phyloP scores from a whole-genome alignment of 306 rosid genomes.

The Castanea crenata region DNA sequence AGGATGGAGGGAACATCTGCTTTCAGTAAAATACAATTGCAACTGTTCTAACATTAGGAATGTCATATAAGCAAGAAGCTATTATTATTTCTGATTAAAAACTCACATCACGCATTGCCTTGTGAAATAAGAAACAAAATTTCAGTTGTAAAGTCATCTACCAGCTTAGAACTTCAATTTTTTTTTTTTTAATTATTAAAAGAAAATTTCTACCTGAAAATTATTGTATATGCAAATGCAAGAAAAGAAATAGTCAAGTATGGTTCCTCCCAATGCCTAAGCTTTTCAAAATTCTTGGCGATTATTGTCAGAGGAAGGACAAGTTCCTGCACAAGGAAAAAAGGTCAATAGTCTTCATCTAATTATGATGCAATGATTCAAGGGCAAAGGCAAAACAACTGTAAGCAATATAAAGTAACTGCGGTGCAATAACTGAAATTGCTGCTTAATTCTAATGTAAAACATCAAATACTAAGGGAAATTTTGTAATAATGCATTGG shows the following conservation, averaged over 20 bases:
- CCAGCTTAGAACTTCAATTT: neutral
- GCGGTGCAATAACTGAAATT: neutral
- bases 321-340: constrained; percentile 69
- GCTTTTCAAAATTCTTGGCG: constrained; percentile 60
- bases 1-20: neutral
- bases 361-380: constrained; percentile 6
- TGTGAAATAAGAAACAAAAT: neutral
- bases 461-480: neutral
- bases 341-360: constrained; percentile 3
- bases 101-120: neutral
- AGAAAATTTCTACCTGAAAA: constrained; percentile 57
- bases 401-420: neutral
- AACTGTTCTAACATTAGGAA: neutral
- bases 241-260: constrained; percentile 76
- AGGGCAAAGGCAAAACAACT: neutral
- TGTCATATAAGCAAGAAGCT: neutral
- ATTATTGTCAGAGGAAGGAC: constrained; percentile 59
- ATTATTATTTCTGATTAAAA: too few relatives aligned
- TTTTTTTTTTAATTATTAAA: too few relatives aligned
- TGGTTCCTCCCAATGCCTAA: constrained; percentile 93
- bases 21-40: neutral
- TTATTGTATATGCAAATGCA: constrained; percentile 53
- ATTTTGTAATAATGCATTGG: too few relatives aligned
- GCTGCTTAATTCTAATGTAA: neutral
- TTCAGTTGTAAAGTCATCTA: neutral